Conservation (phyloP, 345 rosid genomes). For the Hevea brasiliensis region DNA sequence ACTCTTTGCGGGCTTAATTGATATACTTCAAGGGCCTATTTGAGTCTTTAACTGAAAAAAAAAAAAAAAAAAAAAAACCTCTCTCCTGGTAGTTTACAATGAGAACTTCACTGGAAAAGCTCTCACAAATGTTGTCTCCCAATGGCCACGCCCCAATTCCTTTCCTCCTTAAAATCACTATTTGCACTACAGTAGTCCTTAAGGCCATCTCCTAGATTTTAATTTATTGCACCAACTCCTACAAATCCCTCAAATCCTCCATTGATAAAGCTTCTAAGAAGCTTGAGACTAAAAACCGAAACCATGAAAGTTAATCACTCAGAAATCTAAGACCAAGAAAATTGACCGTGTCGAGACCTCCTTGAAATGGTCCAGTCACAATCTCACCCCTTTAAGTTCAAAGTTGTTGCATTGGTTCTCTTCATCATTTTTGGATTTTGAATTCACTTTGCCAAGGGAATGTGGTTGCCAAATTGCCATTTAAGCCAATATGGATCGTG, state of each 20-base stretch:
- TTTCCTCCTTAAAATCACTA: slow-evolving; percentile 60
- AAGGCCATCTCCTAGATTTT: slow-evolving; percentile 89
- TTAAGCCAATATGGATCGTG: slow-evolving; percentile 68
- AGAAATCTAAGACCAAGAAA: slow-evolving; percentile 88
- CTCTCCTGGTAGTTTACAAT: too few species aligned
- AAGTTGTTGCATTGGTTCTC: slow-evolving; percentile 90
- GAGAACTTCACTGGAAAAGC: too few species aligned
- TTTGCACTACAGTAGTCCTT: slow-evolving; percentile 88
- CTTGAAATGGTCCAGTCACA: slow-evolving; percentile 87
- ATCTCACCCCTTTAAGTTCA: slow-evolving; percentile 95
- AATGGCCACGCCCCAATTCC: slow-evolving; percentile 26
- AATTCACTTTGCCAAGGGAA: slow-evolving; percentile 94
- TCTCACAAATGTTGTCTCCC: neutral
- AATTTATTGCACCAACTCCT: slow-evolving; percentile 82
- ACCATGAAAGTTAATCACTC: slow-evolving; percentile 48
- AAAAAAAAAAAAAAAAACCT: too few species aligned
- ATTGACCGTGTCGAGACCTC: too few species aligned
- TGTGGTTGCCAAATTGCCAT: slow-evolving; percentile 90
- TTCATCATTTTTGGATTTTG: slow-evolving; percentile 85
- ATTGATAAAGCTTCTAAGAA: too few species aligned
- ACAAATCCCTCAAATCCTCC: slow-evolving; percentile 88
- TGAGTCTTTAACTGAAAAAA: too few species aligned
- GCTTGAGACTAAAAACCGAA: slow-evolving; percentile 80
- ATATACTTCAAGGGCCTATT: too few species aligned
- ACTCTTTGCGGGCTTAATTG: too few species aligned